Evolutionary conservation across 2,329 filamentous ascomycete genomes (phyloP).

Genomic region (Leptographium galeiforme): DNA sequence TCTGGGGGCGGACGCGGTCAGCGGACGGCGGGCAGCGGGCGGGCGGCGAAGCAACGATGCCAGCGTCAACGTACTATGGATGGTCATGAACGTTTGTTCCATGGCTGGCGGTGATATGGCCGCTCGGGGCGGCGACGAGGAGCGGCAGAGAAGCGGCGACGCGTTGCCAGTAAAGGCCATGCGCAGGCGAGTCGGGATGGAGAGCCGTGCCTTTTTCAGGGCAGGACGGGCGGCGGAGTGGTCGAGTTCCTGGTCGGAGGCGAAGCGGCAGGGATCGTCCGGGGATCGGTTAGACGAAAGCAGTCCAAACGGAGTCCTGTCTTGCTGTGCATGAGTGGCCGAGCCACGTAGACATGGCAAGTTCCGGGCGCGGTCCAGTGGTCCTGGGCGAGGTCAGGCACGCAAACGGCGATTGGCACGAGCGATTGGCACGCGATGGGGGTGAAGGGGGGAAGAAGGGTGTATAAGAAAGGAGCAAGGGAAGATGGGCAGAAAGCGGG

Average conservation of each 20-base stretch:
- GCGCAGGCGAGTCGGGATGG: background rate
- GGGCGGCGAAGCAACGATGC: background rate
- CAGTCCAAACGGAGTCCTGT: background rate
- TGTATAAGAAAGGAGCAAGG: background rate
- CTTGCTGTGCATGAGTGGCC: background rate
- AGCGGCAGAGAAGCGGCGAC: background rate
- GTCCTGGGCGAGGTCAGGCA: no score
- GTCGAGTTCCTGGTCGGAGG: background rate
- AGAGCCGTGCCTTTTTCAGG: no score
- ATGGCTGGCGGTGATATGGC: constrained; percentile 24
- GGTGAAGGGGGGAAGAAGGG: background rate
- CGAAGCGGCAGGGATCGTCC: constrained; percentile 3
- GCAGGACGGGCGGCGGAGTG: background rate
- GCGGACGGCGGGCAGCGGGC: background rate
- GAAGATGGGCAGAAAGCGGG: background rate
- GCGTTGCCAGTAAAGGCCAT: background rate
- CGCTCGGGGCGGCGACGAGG: background rate
- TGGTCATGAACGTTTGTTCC: constrained; percentile 85
- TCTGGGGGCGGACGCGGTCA: constrained; percentile 33
- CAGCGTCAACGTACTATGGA: constrained; percentile 54
- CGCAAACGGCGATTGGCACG: no score
- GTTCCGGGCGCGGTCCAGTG: background rate
- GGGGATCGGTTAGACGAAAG: constrained; percentile 6
- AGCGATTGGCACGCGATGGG: background rate
- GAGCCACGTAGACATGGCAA: background rate